Conservation (phyloP, 257 asterid genomes). For the Salvia rosmarinus region DNA sequence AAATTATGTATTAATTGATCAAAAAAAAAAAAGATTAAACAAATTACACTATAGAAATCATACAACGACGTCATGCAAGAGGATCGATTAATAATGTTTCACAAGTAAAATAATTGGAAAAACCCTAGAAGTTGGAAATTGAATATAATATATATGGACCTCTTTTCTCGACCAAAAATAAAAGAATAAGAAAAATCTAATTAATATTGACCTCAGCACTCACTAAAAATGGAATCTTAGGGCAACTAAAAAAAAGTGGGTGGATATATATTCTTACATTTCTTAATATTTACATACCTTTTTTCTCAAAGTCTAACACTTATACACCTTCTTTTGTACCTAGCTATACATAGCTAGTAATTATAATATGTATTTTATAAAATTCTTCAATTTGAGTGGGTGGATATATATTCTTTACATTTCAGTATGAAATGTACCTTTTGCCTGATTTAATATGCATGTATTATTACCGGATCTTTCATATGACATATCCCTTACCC, state of each 20-base stretch:
- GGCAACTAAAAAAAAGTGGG: slow-evolving; percentile 30
- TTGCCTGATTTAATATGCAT: slow-evolving; percentile 2
- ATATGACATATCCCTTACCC: slow-evolving; percentile 10
- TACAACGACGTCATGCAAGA: not conserved
- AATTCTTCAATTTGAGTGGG: slow-evolving; percentile 5
- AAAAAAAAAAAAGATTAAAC: too few species aligned
- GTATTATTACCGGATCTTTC: slow-evolving; percentile 20
- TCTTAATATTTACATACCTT: not conserved
- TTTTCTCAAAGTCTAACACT: not conserved
- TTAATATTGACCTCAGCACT: slow-evolving; percentile 17
- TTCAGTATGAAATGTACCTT: not conserved
- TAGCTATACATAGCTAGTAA: slow-evolving; percentile 6
- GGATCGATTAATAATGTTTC: slow-evolving; percentile 11
- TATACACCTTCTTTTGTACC: slow-evolving; percentile 8
- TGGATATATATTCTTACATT: too few species aligned
- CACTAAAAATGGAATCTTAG: slow-evolving; percentile 34
- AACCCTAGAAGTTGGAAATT: not conserved
- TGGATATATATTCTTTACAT: slow-evolving; percentile 12
- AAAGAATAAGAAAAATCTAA: not conserved
- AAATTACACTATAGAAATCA: not conserved
- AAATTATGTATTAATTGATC: too few species aligned
- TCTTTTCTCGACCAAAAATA: not conserved
- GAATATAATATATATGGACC: not conserved
- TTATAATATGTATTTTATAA: not conserved
- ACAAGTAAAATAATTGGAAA: not conserved